Evolutionary conservation across 192 early-diverging fungal genomes (phyloP).

Genomic region (Haplosporangium gracile): DNA sequence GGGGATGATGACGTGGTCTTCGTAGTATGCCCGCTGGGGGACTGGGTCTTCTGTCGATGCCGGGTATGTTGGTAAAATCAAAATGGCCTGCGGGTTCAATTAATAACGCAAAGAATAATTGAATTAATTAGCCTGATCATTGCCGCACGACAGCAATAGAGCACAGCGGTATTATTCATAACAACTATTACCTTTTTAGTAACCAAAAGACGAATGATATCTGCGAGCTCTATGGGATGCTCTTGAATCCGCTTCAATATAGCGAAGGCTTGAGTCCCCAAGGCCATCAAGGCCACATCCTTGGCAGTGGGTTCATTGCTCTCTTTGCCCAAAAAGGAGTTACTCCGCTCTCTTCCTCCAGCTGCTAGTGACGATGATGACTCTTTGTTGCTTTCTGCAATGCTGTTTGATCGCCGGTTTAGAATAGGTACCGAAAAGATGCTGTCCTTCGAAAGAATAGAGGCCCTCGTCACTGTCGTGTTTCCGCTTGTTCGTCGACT

Average conservation of each 20-base stretch:
- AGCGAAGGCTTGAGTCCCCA: conserved; percentile 43
- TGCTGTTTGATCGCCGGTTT: conserved; percentile 19
- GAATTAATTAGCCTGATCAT: not conserved
- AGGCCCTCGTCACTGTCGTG: conserved; percentile 15
- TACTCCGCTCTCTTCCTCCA: conserved; percentile 26
- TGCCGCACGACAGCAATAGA: not conserved
- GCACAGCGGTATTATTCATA: not conserved
- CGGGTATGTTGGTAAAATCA: conserved; percentile 39
- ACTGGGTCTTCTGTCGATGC: conserved; percentile 26
- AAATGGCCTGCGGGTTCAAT: conserved; percentile 21
- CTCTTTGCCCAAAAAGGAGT: conserved; percentile 23
- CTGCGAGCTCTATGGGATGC: conserved; percentile 53
- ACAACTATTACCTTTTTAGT: conserved; percentile 36
- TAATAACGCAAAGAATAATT: not conserved
- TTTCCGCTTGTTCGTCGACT: conserved; percentile 15
- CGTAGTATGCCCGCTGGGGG: conserved; percentile 20
- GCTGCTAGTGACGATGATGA: not conserved
- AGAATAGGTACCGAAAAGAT: conserved; percentile 32
- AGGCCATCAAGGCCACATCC: conserved; percentile 44
- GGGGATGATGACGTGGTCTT: conserved; percentile 53
- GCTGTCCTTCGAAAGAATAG: conserved; percentile 36
- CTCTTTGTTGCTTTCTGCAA: not conserved
- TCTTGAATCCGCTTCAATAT: conserved; percentile 50
- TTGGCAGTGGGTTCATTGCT: conserved; percentile 43
- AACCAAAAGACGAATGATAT: conserved; percentile 45